Evolutionary conservation across 106 monocot genomes (phyloP).

Genomic region (Xerophyta viscosa): DNA sequence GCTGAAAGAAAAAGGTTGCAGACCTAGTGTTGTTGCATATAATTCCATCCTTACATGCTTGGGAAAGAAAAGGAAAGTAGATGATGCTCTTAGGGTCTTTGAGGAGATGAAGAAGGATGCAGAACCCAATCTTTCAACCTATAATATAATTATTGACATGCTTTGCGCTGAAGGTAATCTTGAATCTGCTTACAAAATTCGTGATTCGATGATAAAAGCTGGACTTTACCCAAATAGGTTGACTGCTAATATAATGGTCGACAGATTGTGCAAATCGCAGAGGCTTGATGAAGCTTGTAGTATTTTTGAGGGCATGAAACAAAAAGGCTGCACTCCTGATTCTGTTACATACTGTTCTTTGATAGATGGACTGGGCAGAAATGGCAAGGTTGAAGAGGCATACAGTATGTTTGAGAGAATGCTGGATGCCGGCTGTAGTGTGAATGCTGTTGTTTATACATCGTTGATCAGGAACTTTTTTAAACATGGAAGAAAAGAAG

Average conservation of each 20-base stretch:
- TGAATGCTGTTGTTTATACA: conserved; percentile 85
- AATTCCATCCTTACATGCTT: conserved; percentile 96
- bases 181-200: conserved; percentile 57
- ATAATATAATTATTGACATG: conserved; percentile 80
- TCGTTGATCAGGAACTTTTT: conserved; percentile 86
- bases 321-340: conserved; percentile 57
- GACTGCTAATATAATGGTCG: conserved; percentile 87
- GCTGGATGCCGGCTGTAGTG: conserved; percentile 74
- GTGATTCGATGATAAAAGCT: conserved; percentile 56
- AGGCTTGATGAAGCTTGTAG: conserved; percentile 65
- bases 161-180: conserved; percentile 56
- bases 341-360: conserved; percentile 84
- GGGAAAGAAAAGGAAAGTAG: conserved; percentile 57
- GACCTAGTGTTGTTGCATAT: conserved; percentile 90
- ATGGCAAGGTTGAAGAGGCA: conserved; percentile 79
- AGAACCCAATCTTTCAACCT: conserved; percentile 72
- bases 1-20: conserved; percentile 90
- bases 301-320: conserved; percentile 51
- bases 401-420: conserved; percentile 83
- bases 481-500: conserved; percentile 75
- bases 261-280: conserved; percentile 75
- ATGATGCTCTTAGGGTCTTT: conserved; percentile 72
- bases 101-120: conserved; percentile 96
- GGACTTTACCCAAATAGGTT: conserved; percentile 83
- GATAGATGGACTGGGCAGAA: conserved; percentile 86